A percentile compares a stretch with the other conserved stretches of the same genome.
Evolutionary conservation across 2,329 filamentous ascomycete genomes (phyloP).

Genomic region (Ophiostoma quercus): DNA sequence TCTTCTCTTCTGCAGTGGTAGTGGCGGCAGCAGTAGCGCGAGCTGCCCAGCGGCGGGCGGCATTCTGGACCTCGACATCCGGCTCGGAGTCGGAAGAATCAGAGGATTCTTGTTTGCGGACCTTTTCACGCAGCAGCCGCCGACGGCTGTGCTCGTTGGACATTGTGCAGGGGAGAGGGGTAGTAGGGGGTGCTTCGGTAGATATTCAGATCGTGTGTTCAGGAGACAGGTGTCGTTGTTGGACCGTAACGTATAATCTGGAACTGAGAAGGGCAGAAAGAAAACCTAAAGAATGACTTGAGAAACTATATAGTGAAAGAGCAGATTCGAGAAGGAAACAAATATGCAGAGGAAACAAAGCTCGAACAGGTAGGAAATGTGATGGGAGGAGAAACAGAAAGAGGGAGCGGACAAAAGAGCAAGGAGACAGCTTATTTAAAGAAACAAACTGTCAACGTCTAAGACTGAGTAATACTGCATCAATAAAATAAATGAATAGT

Average conservation of each 20-base stretch:
- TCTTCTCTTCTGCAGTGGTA: slow-evolving; percentile 35
- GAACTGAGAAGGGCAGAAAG: background rate
- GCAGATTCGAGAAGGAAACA: background rate
- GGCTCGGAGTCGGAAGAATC: slow-evolving; percentile 33
- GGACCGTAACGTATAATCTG: background rate
- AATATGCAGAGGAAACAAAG: background rate
- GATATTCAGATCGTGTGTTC: background rate
- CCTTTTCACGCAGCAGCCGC: slow-evolving; percentile 1
- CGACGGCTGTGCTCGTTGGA: slow-evolving; percentile 19
- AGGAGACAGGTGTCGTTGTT: background rate
- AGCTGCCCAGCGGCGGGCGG: slow-evolving; percentile 19
- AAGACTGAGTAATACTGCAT: background rate
- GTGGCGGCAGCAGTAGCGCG: slow-evolving; percentile 12
- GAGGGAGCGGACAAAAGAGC: background rate
- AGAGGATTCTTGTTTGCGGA: background rate
- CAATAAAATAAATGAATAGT: background rate
- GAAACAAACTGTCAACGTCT: background rate
- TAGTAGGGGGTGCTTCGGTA: background rate
- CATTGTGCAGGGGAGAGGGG: slow-evolving; percentile 9
- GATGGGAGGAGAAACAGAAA: background rate
- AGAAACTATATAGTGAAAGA: background rate
- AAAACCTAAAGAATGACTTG: background rate
- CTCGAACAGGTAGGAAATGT: background rate
- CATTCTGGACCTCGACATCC: slow-evolving; percentile 18
- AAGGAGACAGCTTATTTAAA: slow-evolving; percentile 1